Percentiles rank a stretch among this genome's conserved stretches.
Conservation (phyloP, 2,329 filamentous ascomycete genomes). For the Aspergillus uvarum region DNA sequence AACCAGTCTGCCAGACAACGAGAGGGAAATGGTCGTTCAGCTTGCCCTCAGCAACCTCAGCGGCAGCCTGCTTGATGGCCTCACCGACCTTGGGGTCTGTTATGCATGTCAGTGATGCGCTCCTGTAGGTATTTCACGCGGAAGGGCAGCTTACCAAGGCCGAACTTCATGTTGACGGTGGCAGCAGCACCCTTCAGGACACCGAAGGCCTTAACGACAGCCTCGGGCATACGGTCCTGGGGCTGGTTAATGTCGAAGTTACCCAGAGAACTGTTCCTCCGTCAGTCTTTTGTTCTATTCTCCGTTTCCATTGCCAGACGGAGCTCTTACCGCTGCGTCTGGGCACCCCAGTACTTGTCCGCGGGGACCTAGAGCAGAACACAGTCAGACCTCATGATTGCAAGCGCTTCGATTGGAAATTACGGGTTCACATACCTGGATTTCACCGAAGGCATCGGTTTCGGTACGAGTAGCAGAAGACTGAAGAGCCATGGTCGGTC, state of each 20-base stretch:
- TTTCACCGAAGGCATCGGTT: conserved; percentile 95
- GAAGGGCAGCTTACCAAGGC: conserved; percentile 60
- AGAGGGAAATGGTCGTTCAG: conserved; percentile 96
- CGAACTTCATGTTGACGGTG: conserved; percentile 91
- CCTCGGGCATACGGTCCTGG: conserved; percentile 95
- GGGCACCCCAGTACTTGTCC: conserved; percentile 98
- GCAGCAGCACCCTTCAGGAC: conserved; percentile 97
- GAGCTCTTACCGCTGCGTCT: conserved; percentile 72
- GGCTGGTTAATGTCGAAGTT: conserved; percentile 99
- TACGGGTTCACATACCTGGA: conserved; percentile 58
- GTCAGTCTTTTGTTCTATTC: conserved; percentile 23
- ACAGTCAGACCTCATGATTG: conserved; percentile 15
- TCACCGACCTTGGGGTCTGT: conserved; percentile 82
- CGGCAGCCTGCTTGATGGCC: conserved; percentile 91
- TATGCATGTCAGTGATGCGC: conserved; percentile 13
- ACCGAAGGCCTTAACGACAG: conserved; percentile 89
- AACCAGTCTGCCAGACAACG: conserved; percentile 98
- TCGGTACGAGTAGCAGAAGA: conserved; percentile 68
- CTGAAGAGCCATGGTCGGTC: conserved; percentile 23
- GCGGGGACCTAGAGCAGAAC: conserved; percentile 59
- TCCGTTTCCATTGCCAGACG: not conserved
- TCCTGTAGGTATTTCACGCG: not conserved
- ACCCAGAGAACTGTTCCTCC: conserved; percentile 65
- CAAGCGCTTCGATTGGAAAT: not conserved
- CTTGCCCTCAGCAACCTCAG: conserved; percentile 90